These are phyloP conservation scores for Fusarium chaquense DNA, from an alignment of 2,329 filamentous ascomycete species.

Conservation along the genomic window DNA sequence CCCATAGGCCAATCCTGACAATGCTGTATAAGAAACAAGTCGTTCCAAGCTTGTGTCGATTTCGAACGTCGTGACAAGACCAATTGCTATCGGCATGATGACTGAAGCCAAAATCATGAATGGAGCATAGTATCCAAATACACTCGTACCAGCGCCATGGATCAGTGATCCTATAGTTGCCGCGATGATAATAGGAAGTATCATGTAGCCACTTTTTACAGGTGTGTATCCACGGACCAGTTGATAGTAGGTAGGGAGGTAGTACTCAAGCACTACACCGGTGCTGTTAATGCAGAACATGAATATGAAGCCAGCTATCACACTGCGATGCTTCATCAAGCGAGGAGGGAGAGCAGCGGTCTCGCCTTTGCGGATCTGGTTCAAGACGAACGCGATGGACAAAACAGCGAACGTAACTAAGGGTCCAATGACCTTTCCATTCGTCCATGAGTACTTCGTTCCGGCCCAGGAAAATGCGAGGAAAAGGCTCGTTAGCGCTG, in stretches of 20 bases:
- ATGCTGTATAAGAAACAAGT: conserved; percentile 14
- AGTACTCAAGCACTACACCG: conserved; percentile 50
- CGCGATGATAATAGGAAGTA: conserved; percentile 34
- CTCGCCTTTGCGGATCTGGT: conserved; percentile 7
- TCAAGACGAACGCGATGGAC: neutral
- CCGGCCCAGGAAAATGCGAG: conserved; percentile 62
- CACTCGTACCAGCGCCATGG: conserved; percentile 24
- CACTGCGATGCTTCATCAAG: conserved; percentile 55
- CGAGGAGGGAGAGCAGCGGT: conserved; percentile 57
- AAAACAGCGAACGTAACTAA: neutral
- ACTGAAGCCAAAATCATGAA: conserved; percentile 32
- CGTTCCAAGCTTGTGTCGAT: conserved; percentile 7
- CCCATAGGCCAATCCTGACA: conserved; percentile 21
- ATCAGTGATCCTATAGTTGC: conserved; percentile 24
- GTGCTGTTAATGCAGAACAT: conserved; percentile 54
- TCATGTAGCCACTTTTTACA: conserved; percentile 47
- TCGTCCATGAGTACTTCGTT: conserved; percentile 46
- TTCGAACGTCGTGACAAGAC: conserved; percentile 19
- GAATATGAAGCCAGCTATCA: conserved; percentile 51
- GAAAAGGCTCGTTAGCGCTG: conserved; percentile 58
- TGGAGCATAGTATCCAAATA: conserved; percentile 21
- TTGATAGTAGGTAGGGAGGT: conserved; percentile 57
- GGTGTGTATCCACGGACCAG: conserved; percentile 55
- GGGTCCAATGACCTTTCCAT: conserved; percentile 50
- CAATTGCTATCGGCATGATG: conserved; percentile 17